phyloP scores from a whole-genome alignment of 225 moss, liverwort and hornwort species.

The Neckera pumila region DNA sequence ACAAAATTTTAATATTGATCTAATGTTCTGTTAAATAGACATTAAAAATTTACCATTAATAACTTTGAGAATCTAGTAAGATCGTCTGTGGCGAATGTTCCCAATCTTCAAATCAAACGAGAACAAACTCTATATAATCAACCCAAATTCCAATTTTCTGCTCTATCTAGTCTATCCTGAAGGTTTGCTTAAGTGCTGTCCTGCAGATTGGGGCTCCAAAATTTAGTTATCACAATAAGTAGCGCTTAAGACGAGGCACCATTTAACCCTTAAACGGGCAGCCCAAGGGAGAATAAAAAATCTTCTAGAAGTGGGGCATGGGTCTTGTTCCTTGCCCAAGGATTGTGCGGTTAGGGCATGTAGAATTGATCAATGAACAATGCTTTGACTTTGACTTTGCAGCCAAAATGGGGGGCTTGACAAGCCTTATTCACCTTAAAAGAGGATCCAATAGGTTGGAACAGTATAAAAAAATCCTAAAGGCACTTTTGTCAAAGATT shows the following conservation, averaged over 20 bases:
- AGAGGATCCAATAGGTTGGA: neutral
- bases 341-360: neutral
- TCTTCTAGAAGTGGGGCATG: neutral
- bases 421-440: no score
- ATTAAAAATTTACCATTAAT: neutral
- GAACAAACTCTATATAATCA: neutral
- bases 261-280: neutral
- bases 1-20: neutral
- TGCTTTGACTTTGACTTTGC: neutral
- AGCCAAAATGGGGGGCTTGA: no score
- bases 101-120: neutral
- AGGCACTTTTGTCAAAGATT: neutral
- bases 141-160: neutral
- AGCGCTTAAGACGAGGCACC: neutral
- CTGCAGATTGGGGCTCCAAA: neutral
- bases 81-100: neutral
- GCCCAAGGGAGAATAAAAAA: neutral
- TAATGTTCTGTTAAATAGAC: neutral
- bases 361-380: neutral
- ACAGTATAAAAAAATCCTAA: neutral
- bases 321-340: neutral
- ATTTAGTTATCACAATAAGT: neutral
- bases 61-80: neutral
- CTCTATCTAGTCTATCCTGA: neutral
- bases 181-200: neutral